phyloP scores from a whole-genome alignment of 2,329 filamentous ascomycete species.

The Venturiaceae sp. region DNA sequence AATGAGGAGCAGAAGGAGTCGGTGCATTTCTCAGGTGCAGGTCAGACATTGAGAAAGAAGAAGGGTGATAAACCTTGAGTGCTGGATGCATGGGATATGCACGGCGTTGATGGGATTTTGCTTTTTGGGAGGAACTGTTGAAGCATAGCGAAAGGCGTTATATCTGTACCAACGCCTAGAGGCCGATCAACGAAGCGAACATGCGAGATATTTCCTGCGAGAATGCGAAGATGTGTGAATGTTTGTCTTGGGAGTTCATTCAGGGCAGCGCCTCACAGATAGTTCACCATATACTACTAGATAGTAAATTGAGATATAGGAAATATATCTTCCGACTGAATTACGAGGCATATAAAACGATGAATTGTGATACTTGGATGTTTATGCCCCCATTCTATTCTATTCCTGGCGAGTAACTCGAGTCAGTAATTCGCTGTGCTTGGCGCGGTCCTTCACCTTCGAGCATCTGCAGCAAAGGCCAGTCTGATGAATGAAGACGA shows the following conservation, averaged over 20 bases:
- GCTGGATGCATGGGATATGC: not conserved
- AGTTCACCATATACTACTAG: too few species aligned
- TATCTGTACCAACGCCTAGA: not conserved
- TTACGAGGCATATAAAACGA: too few species aligned
- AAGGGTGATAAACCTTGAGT: constrained; percentile 36
- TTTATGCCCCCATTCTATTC: not conserved
- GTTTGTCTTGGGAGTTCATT: too few species aligned
- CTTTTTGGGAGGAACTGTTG: not conserved
- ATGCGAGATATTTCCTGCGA: not conserved
- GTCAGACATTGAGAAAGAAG: constrained; percentile 73
- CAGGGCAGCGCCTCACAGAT: too few species aligned
- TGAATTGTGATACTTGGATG: too few species aligned
- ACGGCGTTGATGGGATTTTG: not conserved
- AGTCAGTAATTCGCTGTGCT: not conserved
- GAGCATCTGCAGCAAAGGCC: not conserved
- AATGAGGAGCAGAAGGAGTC: constrained; percentile 53
- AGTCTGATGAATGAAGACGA: constrained; percentile 1
- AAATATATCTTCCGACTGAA: too few species aligned
- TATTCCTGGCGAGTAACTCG: not conserved
- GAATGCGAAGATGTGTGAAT: too few species aligned
- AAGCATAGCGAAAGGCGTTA: constrained; percentile 7
- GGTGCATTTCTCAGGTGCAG: constrained; percentile 68
- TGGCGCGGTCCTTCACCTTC: not conserved
- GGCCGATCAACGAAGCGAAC: not conserved
- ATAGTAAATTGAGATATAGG: too few species aligned